phyloP scores from a whole-genome alignment of 2,329 filamentous ascomycete species.

The Stagonosporopsis tanaceti region DNA sequence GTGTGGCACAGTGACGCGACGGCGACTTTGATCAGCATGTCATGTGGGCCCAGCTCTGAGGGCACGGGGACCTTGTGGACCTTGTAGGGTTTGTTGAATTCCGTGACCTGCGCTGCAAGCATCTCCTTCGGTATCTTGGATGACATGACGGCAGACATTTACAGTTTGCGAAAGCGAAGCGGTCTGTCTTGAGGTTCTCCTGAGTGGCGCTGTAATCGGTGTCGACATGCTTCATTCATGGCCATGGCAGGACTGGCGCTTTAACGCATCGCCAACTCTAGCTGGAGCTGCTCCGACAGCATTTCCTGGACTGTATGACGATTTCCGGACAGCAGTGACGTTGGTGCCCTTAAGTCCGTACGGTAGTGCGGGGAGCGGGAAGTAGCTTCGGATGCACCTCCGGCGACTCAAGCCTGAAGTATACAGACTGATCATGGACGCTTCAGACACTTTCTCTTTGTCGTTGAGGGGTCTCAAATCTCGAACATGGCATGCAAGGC shows the following conservation, averaged over 20 bases:
- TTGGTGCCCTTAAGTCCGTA: too few relatives aligned
- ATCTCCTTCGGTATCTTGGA: slow-evolving; percentile 54
- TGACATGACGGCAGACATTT: background rate
- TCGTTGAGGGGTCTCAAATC: background rate
- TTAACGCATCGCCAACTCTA: too few relatives aligned
- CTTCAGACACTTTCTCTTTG: background rate
- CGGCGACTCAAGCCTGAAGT: background rate
- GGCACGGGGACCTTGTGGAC: slow-evolving; percentile 61
- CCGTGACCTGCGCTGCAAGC: slow-evolving; percentile 58
- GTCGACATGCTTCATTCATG: too few relatives aligned
- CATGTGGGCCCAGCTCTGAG: slow-evolving; percentile 53
- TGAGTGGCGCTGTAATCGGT: too few relatives aligned
- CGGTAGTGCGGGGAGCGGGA: too few relatives aligned
- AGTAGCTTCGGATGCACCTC: background rate
- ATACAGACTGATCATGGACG: too few relatives aligned
- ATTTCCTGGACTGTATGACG: too few relatives aligned
- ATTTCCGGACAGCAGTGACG: too few relatives aligned
- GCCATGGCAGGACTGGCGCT: too few relatives aligned
- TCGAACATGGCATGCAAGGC: background rate
- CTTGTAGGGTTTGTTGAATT: slow-evolving; percentile 64
- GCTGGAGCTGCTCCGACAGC: too few relatives aligned
- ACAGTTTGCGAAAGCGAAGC: too few relatives aligned
- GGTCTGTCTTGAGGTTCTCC: too few relatives aligned
- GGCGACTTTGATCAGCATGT: slow-evolving; percentile 68
- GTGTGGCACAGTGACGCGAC: slow-evolving; percentile 70